Evolutionary conservation across 306 rosid species (phyloP).

Genomic region (Trifolium fragiferum): DNA sequence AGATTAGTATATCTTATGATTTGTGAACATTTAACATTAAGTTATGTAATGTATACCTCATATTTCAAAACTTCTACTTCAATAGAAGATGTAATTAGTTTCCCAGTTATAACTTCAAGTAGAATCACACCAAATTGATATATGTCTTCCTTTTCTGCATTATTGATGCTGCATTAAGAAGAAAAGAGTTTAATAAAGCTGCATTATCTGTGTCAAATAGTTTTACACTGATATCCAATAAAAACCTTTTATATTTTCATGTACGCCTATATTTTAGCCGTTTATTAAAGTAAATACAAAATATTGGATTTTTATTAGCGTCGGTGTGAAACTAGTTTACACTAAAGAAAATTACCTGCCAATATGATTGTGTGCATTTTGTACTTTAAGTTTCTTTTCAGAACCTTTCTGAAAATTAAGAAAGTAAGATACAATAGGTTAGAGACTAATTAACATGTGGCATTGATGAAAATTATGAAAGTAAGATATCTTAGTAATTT

Average conservation of each 20-base stretch:
- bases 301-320: too few relatives aligned
- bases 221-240: neutral
- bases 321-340: neutral
- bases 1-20: neutral
- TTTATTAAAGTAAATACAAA: too few relatives aligned
- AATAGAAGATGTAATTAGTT: constrained; percentile 50
- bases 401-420: constrained; percentile 37
- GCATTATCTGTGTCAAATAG: neutral
- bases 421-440: constrained; percentile 20
- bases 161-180: constrained; percentile 41
- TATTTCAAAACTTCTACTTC: constrained; percentile 62
- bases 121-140: constrained; percentile 78
- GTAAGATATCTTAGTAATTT: neutral
- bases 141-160: constrained; percentile 85
- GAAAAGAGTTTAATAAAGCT: too few relatives aligned
- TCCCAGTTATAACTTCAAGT: constrained; percentile 78
- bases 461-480: constrained; percentile 20
- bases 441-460: neutral
- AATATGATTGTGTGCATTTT: constrained; percentile 21
- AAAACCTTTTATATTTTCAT: too few relatives aligned
- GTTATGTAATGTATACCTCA: constrained; percentile 54
- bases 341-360: constrained; percentile 42
- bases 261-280: neutral
- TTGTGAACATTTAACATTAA: neutral
- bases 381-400: constrained; percentile 39